A percentile compares a stretch with the other conserved stretches of the same genome.
phyloP scores from a whole-genome alignment of 2,329 filamentous ascomycete species.

The Aspergillus novoparasiticus region DNA sequence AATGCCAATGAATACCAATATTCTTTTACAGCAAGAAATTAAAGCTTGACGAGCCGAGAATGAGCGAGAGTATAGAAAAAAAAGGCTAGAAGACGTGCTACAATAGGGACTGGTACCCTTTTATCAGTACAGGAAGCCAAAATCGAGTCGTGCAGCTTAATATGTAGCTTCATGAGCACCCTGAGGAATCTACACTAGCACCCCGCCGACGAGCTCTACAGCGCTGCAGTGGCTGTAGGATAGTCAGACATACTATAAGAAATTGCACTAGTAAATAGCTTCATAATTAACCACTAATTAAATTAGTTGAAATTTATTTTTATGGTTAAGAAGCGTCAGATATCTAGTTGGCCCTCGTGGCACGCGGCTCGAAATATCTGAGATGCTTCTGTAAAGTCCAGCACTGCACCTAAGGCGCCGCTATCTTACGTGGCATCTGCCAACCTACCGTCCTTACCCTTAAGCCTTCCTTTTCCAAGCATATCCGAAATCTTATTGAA shows the following conservation, averaged over 20 bases:
- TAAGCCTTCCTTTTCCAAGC: no score
- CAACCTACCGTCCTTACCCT: no score
- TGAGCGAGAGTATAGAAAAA: slow-evolving; percentile 1
- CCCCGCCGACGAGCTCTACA: slow-evolving; percentile 5
- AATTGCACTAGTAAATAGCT: slow-evolving; percentile 8
- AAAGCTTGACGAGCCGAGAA: slow-evolving; percentile 2
- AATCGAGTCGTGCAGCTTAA: slow-evolving; percentile 5
- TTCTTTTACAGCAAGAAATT: slow-evolving; percentile 6
- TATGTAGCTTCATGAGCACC: slow-evolving; percentile 1
- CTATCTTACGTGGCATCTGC: no score
- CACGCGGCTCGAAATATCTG: no score
- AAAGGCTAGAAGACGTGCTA: neutral
- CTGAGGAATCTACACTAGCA: neutral
- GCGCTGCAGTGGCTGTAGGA: slow-evolving; percentile 8
- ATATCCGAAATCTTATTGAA: no score
- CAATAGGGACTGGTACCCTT: neutral
- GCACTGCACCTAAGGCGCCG: no score
- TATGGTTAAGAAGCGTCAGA: no score
- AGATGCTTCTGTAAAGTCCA: no score
- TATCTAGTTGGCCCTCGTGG: no score
- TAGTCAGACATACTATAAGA: slow-evolving; percentile 5
- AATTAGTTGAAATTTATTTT: no score
- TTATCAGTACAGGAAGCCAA: neutral
- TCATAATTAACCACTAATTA: no score
- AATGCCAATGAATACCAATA: slow-evolving; percentile 6